Evolutionary conservation across 208 protist species (phyloP).

Genomic region (Phytomonas sp.): DNA sequence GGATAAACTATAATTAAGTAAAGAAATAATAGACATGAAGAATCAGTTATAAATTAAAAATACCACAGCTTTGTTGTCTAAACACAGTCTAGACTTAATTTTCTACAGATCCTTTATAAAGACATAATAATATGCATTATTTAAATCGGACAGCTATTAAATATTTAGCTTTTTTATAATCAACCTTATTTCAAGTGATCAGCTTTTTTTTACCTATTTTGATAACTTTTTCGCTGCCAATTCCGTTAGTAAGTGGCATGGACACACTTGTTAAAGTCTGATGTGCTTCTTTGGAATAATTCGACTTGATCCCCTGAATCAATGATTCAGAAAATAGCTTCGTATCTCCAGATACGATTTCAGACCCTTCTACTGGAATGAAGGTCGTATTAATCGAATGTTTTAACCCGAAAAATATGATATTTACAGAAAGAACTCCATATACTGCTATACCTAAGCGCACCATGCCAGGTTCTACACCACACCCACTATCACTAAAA

Average conservation of each 20-base stretch:
- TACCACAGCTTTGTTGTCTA: neutral
- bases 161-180: neutral
- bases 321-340: neutral
- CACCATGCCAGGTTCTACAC: neutral
- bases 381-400: neutral
- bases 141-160: neutral
- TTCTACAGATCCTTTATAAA: neutral
- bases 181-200: slow-evolving; percentile 3
- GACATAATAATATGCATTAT: slow-evolving; percentile 3
- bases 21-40: slow-evolving; percentile 6
- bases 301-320: neutral
- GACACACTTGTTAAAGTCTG: neutral
- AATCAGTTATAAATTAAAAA: slow-evolving; percentile 5
- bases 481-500: neutral
- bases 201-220: neutral
- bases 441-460: neutral
- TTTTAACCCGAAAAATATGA: neutral
- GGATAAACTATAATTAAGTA: neutral
- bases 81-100: neutral
- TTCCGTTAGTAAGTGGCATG: neutral
- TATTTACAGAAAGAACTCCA: neutral
- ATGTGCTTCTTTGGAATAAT: neutral
- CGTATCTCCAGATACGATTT: neutral
- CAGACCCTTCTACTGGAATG: neutral
- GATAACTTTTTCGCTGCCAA: neutral